Base-by-base conservation (phyloP, 2,329 filamentous ascomycete genomes). In the Phoma herbarum region DNA sequence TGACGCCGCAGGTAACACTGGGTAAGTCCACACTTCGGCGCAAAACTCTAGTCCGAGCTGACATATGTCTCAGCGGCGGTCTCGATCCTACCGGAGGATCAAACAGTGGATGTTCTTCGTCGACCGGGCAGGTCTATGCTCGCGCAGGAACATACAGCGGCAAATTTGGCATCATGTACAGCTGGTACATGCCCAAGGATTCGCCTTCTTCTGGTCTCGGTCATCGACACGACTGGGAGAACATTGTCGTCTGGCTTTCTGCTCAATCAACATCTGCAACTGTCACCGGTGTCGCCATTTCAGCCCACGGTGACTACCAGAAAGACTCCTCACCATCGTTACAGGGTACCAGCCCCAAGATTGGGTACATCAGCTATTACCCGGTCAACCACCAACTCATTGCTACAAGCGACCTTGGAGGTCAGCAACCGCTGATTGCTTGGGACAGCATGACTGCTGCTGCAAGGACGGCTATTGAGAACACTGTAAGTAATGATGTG, bases 151-250 rank as follows among this genome's bases (percentile, higher is more conserved):
- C 73, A 7, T 81, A 79, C 63, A 78, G 79, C 23, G 74, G 71
- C 51, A 67, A 75, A 31, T 83, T 78, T 64, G 83, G 75, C 8
- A 73, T 85, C 31, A 83, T 85, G 79, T 86, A 85, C 64, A 73
- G 79, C 3, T 85, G 83, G 83, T 82, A 82, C 67, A 78, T 80
- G 69, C 79, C 80, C 37, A 85, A 84, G 55, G 82, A 84, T 68
- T 73, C 73, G 25, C 81, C 80, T 0, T 76, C 75, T 0, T 58
- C 70, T 2, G 80, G 78, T 0, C 68, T 83, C 3, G 83, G 83
- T 9, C 84, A 85, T 63, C 79, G 83, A 20, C 81, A 85, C 69
- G 84, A 86, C 65, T 86, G 83, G 84, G 83, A 85, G 63, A 81
- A 80, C n/a, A 75, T 81, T 0, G 80, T 86, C 33, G 77, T 86